Percentiles rank a stretch among this genome's conserved stretches.
These are phyloP conservation scores for Cryptosporidium viatorum DNA, from an alignment of 169 alveolate species.

Conservation along the genomic window DNA sequence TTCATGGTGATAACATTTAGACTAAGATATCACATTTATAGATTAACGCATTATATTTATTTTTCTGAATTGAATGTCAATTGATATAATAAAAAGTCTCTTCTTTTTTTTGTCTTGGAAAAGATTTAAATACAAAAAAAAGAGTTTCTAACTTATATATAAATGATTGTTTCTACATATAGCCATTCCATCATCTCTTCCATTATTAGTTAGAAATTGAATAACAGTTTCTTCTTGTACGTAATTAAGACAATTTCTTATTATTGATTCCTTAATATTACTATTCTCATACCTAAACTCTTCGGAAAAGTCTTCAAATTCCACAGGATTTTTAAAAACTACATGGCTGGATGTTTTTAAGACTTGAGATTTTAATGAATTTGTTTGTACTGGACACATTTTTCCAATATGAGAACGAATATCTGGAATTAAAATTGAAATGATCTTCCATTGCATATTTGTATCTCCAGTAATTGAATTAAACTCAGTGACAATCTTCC, in stretches of 20 bases:
- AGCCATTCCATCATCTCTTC: conserved; percentile 9
- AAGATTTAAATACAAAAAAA: no score
- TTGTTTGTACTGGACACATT: conserved; percentile 32
- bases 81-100: no score
- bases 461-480: conserved; percentile 12
- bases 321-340: not conserved
- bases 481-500: conserved; percentile 43
- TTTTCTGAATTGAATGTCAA: no score
- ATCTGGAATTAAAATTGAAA: conserved; percentile 24
- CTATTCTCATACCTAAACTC: conserved; percentile 13
- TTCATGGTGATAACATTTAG: not conserved
- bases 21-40: not conserved
- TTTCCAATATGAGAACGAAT: not conserved
- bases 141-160: not conserved
- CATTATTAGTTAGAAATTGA: not conserved
- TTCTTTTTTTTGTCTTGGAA: no score
- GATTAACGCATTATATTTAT: no score
- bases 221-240: conserved; percentile 19
- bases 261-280: not conserved
- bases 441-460: not conserved
- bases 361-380: not conserved
- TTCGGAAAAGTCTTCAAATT: not conserved
- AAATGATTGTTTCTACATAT: not conserved
- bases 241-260: conserved; percentile 49
- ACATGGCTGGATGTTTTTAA: conserved; percentile 1